Evolutionary conservation across 805 yeast species (phyloP), one percentile per base, ranked within the genome.

Genomic region (Candida mattraensis): DNA sequence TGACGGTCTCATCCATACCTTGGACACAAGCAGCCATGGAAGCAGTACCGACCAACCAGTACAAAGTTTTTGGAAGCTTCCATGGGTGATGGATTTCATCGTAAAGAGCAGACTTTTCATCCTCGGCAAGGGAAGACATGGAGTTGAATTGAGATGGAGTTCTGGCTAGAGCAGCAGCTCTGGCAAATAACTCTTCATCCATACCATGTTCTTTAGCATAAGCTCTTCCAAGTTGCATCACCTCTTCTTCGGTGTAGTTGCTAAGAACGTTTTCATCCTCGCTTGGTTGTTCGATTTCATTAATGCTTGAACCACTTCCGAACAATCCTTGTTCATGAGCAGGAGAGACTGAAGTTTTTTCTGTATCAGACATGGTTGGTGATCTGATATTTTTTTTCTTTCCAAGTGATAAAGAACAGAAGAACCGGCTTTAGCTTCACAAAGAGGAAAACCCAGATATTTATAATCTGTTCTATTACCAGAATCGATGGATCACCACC

Each of bases 11-110:
- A 60, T 82, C 88, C 80, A 83, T 81, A 59, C 89, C 88, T 57
- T 81, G 87, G 24, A 81, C 83, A 21, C 85, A 84, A 11, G 88
- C 89, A 32, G 84, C 83, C 76, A 81, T 71, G 2, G 87, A 80
- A 14, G 83, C 78, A 42, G 80, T 71, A 11, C 78, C 72, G 33
- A 82, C 76, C 34, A 81, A 73, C 40, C 66, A 76, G 43, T 74
- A 56, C 50, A 82, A 61, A 34, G 69, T 75, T 10, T 51, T 47
- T 24, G 64, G 78, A 24, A 73, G 40, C 30, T 56, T 60, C 76
- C 71, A 75, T 13, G 71, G 73, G 32, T 68, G 71, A 21, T 66
- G 60, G 24, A 51, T 51, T 42, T 72, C 88, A 33, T 58, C 60
- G 45, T 74, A 56, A 21, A 80, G 63, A 0, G 69, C 72, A 14